Evolutionary conservation across 2,329 filamentous ascomycete species (phyloP).

Genomic region (Fusarium acutatum): DNA sequence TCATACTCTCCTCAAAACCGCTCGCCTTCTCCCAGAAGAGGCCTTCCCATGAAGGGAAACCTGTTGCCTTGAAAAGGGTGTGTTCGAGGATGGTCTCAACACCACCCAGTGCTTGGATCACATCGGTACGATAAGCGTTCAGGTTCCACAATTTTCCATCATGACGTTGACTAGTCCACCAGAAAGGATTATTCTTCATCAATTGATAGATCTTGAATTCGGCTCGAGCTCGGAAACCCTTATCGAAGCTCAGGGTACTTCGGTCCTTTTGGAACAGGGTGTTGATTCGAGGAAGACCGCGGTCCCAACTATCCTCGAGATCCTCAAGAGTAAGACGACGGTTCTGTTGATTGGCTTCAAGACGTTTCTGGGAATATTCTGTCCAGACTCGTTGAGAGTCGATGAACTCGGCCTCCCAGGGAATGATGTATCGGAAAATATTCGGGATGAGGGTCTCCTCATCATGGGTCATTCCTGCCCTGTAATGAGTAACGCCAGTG

Average conservation of each 20-base stretch:
- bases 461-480: constrained; percentile 97
- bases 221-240: constrained; percentile 92
- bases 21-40: constrained; percentile 83
- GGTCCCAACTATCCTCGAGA: constrained; percentile 97
- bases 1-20: constrained; percentile 67
- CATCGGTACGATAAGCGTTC: constrained; percentile 94
- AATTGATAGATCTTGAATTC: constrained; percentile 99
- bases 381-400: constrained; percentile 99
- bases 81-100: constrained; percentile 98
- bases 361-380: constrained; percentile 96
- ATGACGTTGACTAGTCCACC: constrained; percentile 98
- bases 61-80: constrained; percentile 95
- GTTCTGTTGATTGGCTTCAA: constrained; percentile 98
- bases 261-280: constrained; percentile 98
- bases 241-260: constrained; percentile 97
- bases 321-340: constrained; percentile 93
- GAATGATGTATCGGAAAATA: constrained; percentile 99
- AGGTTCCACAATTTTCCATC: constrained; percentile 98
- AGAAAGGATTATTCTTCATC: constrained; percentile 99
- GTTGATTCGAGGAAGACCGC: constrained; percentile 96
- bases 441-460: constrained; percentile 98
- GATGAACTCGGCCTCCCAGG: constrained; percentile 98
- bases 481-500: constrained; percentile 94
- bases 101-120: constrained; percentile 94
- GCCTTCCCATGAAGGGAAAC: constrained; percentile 96